phyloP scores from a whole-genome alignment of 371 early-diverging fungal species.

The Smittium culicis region DNA sequence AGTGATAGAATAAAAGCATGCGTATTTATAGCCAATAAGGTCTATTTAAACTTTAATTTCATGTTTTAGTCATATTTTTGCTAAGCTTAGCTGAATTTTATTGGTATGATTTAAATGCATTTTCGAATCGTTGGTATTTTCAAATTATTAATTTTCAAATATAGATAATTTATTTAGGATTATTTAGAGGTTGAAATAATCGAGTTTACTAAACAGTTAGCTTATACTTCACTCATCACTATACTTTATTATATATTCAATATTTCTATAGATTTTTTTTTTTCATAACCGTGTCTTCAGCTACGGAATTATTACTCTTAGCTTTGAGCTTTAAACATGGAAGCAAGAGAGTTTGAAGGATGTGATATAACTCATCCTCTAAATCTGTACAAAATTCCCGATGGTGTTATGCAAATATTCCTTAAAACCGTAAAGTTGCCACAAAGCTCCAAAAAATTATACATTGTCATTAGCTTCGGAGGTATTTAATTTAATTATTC shows the following conservation, averaged over 20 bases:
- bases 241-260: neutral
- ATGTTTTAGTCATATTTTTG: no score
- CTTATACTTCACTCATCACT: neutral
- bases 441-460: constrained; percentile 24
- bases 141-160: no score
- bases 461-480: constrained; percentile 25
- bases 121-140: no score
- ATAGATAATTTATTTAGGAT: no score
- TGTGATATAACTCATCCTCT: constrained; percentile 27
- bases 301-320: neutral
- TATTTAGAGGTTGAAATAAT: no score
- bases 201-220: neutral
- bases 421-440: constrained; percentile 25
- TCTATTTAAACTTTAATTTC: no score
- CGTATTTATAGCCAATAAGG: no score
- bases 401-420: constrained; percentile 34
- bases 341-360: constrained; percentile 3
- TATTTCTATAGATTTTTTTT: neutral
- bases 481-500: neutral
- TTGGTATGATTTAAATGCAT: no score
- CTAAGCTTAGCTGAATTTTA: no score
- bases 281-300: neutral
- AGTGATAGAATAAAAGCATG: no score
- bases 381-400: constrained; percentile 32
- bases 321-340: neutral